phyloP scores from a whole-genome alignment of 2,329 filamentous ascomycete species.

The Pseudofabraea citricarpa region DNA sequence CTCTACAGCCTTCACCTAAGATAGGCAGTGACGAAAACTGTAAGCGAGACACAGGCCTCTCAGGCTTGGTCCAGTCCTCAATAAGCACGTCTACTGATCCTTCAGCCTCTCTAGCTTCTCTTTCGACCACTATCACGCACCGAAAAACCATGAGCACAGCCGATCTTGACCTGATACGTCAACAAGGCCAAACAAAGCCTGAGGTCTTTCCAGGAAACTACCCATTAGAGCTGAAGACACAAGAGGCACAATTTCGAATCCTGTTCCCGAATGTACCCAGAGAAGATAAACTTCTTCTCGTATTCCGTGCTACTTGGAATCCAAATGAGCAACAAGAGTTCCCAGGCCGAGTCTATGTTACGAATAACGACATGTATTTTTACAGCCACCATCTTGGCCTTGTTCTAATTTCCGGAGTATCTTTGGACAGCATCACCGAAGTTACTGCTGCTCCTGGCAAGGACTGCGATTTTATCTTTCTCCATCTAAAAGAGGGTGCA shows the following conservation, averaged over 20 bases:
- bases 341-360: constrained; percentile 82
- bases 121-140: constrained; percentile 12
- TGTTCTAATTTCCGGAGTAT: constrained; percentile 75
- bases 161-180: constrained; percentile 32
- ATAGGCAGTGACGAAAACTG: constrained; percentile 21
- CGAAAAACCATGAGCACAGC: constrained; percentile 22
- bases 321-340: constrained; percentile 73
- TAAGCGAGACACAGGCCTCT: constrained; percentile 18
- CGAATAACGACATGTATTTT: constrained; percentile 84
- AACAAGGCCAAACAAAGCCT: constrained; percentile 17
- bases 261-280: constrained; percentile 77
- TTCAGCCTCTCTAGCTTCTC: constrained; percentile 6
- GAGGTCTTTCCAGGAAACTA: constrained; percentile 68
- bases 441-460: constrained; percentile 85
- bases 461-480: constrained; percentile 88
- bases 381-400: constrained; percentile 94
- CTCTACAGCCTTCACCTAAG: constrained; percentile 21
- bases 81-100: constrained; percentile 20
- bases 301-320: constrained; percentile 87
- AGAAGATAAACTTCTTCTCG: constrained; percentile 80
- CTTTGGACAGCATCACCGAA: constrained; percentile 72
- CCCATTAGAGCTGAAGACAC: constrained; percentile 73
- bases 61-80: constrained; percentile 12
- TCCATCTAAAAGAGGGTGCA: constrained; percentile 53
- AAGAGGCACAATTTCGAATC: constrained; percentile 89